Evolutionary conservation across 2,329 filamentous ascomycete genomes (phyloP).

Genomic region (Clonostachys rosea): DNA sequence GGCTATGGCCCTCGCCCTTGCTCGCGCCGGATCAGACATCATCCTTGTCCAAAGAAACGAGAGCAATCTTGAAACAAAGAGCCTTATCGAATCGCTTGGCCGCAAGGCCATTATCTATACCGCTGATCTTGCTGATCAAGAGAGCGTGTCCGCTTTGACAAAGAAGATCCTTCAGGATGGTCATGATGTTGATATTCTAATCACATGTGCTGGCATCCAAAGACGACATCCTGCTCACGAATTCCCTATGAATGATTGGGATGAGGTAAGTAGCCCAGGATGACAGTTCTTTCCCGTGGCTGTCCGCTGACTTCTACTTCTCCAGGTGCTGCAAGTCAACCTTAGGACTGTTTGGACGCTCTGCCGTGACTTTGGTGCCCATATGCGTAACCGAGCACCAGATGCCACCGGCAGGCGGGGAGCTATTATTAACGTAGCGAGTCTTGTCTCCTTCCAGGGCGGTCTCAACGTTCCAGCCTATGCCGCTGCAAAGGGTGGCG

Average conservation of each 20-base stretch:
- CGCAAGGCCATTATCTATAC: slow-evolving; percentile 9
- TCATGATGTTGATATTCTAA: slow-evolving; percentile 48
- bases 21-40: slow-evolving; percentile 10
- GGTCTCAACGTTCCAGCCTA: slow-evolving; percentile 80
- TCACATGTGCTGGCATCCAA: slow-evolving; percentile 66
- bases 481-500: slow-evolving; percentile 72
- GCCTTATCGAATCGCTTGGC: slow-evolving; percentile 7
- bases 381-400: slow-evolving; percentile 56
- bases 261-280: slow-evolving; percentile 35
- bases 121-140: slow-evolving; percentile 11
- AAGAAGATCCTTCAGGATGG: slow-evolving; percentile 9
- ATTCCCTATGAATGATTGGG: slow-evolving; percentile 61
- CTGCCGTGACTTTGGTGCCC: slow-evolving; percentile 64
- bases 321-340: slow-evolving; percentile 70
- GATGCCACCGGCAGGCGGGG: slow-evolving; percentile 45
- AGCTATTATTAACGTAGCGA: slow-evolving; percentile 73
- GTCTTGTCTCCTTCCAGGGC: slow-evolving; percentile 73
- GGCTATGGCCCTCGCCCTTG: slow-evolving; percentile 11
- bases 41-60: slow-evolving; percentile 11
- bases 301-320: neutral
- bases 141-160: slow-evolving; percentile 6
- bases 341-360: slow-evolving; percentile 70
- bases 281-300: neutral
- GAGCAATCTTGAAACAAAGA: slow-evolving; percentile 9
- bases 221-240: slow-evolving; percentile 56